Base-by-base conservation (phyloP, 2,329 filamentous ascomycete genomes). In the Fusarium sp. region DNA sequence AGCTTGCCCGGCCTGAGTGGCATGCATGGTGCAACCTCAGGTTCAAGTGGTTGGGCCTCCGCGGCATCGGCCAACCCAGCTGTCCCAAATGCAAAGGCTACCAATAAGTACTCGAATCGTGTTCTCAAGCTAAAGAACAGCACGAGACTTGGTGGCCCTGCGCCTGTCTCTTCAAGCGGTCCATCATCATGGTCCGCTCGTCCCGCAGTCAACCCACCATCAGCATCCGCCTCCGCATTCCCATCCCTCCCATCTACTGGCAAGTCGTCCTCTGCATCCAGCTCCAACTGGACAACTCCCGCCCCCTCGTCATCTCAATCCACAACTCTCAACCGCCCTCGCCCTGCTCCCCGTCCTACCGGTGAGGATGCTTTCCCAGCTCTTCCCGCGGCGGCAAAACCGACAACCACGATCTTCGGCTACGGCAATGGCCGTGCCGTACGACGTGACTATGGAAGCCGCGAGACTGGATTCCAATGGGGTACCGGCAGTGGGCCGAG, bases 1-100 rank as follows among this genome's bases (percentile, higher is more conserved):
- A 93, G 92, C 3, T 84, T 98, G 1, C 94, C 95, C 2, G 91
- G 92, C 0, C 86, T 93, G 1, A 87, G 88, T 57, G 91, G 91
- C 53, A 88, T 91, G 80, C 86, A 90, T 40, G 90, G 90, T 27
- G 85, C 83, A 6, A 86, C 87, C 0, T 86, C 86, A 0, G 81
- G 85, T 11, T 86, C 81, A 12, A 86, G 83, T 59, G 87, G 87
- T 62, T 88, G 91, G 89, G 89, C 79, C 69, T 83, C 78, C 45
- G 92, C 85, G 1, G 88, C 88, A 0, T 83, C 79, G 62, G 88
- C 79, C 82, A 95, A 68, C 78, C 94, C 78, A 52, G 79, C 75
- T 4, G 60, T 78, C 20, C 78, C 79, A 14, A 75, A 76, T 22
- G 79, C 81, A 0, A 80, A 81, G 6, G 81, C 83, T 0, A 80